Conservation (phyloP, 2,329 filamentous ascomycete species). For the Aspergillus thermomutatus region DNA sequence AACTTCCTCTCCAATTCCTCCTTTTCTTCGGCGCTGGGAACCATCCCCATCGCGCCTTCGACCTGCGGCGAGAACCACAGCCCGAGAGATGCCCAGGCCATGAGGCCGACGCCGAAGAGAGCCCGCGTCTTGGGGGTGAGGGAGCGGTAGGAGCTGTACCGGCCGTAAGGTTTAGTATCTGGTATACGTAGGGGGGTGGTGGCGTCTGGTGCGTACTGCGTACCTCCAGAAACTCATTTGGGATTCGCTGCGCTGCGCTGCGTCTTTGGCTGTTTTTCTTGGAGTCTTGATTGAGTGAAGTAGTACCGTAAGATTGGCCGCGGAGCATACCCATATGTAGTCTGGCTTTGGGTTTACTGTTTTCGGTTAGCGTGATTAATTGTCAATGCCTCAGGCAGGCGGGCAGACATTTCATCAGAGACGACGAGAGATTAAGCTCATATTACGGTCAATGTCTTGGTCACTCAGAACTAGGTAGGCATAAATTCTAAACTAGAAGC, state of each 20-base stretch:
- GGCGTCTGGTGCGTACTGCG: conserved; percentile 1
- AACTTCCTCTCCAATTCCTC: conserved; percentile 55
- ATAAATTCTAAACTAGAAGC: not conserved
- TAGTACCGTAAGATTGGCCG: no score
- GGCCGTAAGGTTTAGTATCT: not conserved
- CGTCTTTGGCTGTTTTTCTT: not conserved
- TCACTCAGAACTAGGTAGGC: not conserved
- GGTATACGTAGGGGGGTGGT: not conserved
- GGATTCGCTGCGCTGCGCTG: not conserved
- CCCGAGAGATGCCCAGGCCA: conserved; percentile 72
- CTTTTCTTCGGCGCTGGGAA: conserved; percentile 69
- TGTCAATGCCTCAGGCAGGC: not conserved
- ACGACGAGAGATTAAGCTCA: no score
- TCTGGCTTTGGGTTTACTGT: not conserved
- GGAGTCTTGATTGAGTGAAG: not conserved
- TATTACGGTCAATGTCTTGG: no score
- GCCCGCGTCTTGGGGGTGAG: conserved; percentile 69
- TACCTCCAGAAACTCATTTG: conserved; percentile 41
- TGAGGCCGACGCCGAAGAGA: conserved; percentile 68
- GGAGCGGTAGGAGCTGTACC: conserved; percentile 63
- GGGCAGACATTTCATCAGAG: not conserved
- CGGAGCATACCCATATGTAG: not conserved
- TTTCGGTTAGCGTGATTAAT: not conserved
- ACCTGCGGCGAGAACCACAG: conserved; percentile 70
- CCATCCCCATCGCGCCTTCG: conserved; percentile 70